Percentiles rank a stretch among this genome's conserved stretches.
Evolutionary conservation across 495 filamentous ascomycete genomes (phyloP).

Genomic region (Annulohypoxylon stygium): DNA sequence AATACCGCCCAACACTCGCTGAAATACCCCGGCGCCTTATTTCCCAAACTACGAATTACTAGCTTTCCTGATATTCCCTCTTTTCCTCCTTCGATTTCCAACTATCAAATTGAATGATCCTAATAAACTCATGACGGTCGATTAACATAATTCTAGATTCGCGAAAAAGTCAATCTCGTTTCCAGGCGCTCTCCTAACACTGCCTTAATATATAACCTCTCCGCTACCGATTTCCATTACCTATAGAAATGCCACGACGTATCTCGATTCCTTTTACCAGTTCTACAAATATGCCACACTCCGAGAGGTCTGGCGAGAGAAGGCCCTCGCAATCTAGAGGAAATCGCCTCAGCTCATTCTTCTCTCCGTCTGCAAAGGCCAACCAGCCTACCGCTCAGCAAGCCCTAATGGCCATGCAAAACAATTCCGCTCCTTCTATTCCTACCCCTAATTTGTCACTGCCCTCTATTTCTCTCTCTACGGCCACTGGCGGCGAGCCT

Average conservation of each 20-base stretch:
- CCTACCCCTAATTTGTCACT: conserved; percentile 80
- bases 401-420: conserved; percentile 73
- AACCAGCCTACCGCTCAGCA: conserved; percentile 69
- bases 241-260: conserved; percentile 66
- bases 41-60: not conserved
- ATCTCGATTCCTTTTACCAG: conserved; percentile 52
- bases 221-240: conserved; percentile 15
- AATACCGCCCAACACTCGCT: not conserved
- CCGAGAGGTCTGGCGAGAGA: conserved; percentile 60
- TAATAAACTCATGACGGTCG: not conserved
- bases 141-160: conserved; percentile 32
- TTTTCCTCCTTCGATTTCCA: not conserved
- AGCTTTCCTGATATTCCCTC: not conserved
- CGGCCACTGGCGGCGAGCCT: conserved; percentile 81
- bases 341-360: conserved; percentile 71
- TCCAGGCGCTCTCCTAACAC: conserved; percentile 15
- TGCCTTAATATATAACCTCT: conserved; percentile 35
- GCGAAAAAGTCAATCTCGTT: conserved; percentile 17
- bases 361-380: conserved; percentile 76
- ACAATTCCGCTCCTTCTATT: conserved; percentile 72
- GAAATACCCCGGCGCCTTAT: not conserved
- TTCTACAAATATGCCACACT: conserved; percentile 50
- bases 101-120: conserved; percentile 3
- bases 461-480: conserved; percentile 92
- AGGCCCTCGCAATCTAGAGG: conserved; percentile 70